A percentile compares a stretch with the other conserved stretches of the same genome.
Evolutionary conservation across 202 grass and related monocot species (phyloP).

Genomic region (Saccharum hybrid): DNA sequence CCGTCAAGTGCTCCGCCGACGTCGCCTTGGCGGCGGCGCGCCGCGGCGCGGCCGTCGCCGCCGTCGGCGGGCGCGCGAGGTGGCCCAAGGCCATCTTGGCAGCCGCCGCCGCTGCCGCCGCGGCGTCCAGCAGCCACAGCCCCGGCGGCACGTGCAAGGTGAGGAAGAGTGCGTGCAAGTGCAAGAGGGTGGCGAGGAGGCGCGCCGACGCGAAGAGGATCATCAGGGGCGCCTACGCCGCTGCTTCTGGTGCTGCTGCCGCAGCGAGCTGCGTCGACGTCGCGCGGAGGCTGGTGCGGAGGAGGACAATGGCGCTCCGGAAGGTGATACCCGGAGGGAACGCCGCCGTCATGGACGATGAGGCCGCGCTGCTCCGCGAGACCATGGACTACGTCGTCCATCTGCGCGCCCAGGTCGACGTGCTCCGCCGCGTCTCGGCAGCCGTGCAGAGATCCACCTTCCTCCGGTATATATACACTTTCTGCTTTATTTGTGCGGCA

Average conservation of each 20-base stretch:
- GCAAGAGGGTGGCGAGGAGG: constrained; percentile 35
- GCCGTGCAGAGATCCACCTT: constrained; percentile 35
- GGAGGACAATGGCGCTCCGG: constrained; percentile 59
- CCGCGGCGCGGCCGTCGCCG: constrained; percentile 15
- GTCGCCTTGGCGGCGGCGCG: constrained; percentile 59
- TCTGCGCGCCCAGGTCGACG: constrained; percentile 69
- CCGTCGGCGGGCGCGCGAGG: neutral
- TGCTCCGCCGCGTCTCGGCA: constrained; percentile 58
- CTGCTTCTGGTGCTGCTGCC: neutral
- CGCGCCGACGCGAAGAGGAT: neutral
- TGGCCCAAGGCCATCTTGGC: constrained; percentile 51
- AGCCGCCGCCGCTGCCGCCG: neutral
- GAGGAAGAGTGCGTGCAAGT: constrained; percentile 28
- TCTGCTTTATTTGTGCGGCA: neutral
- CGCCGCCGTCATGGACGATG: constrained; percentile 37
- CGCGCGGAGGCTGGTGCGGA: constrained; percentile 56
- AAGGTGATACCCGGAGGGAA: constrained; percentile 69
- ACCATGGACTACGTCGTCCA: constrained; percentile 73
- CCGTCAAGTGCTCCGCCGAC: constrained; percentile 67
- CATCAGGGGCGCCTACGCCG: neutral
- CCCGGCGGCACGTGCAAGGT: neutral
- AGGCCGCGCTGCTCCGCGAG: constrained; percentile 55
- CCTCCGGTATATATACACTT: neutral
- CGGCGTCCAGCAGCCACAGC: neutral
- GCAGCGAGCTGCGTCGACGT: constrained; percentile 1